phyloP scores from a whole-genome alignment of 768 basidiomycete species.

The Termitomyces titanicus region DNA sequence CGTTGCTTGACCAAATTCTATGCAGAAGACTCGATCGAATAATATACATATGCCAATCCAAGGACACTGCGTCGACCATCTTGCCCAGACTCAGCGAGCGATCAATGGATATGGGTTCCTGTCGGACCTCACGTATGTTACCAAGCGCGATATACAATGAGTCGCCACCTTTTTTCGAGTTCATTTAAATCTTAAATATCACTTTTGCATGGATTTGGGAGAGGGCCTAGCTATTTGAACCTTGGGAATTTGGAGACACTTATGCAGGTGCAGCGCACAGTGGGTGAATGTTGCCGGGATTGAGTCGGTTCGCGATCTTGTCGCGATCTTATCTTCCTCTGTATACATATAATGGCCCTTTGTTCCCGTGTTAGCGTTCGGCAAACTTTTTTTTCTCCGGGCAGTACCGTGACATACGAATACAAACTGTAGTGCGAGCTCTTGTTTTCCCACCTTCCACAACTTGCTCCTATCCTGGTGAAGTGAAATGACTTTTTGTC shows the following conservation, averaged over 20 bases:
- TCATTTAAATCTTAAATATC: constrained; percentile 1
- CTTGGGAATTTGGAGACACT: constrained; percentile 6
- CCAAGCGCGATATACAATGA: not conserved
- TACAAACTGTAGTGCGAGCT: not conserved
- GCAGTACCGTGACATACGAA: no score
- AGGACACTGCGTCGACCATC: constrained; percentile 9
- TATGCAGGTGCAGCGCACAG: not conserved
- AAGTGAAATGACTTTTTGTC: no score
- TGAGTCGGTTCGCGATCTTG: not conserved
- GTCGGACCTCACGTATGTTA: constrained; percentile 12
- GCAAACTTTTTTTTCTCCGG: no score
- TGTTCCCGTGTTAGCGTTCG: not conserved
- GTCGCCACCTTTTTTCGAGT: constrained; percentile 10
- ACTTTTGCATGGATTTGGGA: constrained; percentile 13
- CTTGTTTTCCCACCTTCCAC: not conserved
- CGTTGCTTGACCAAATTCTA: no score
- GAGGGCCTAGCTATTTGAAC: constrained; percentile 6
- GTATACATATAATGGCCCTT: not conserved
- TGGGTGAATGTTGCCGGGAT: constrained; percentile 6
- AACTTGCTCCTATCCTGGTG: no score
- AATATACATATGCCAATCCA: no score
- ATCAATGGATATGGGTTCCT: constrained; percentile 10
- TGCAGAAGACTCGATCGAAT: no score
- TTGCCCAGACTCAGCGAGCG: constrained; percentile 2
- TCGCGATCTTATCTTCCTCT: no score